Base-by-base conservation (phyloP, 345 rosid species). In the Chamaenerion angustifolium region DNA sequence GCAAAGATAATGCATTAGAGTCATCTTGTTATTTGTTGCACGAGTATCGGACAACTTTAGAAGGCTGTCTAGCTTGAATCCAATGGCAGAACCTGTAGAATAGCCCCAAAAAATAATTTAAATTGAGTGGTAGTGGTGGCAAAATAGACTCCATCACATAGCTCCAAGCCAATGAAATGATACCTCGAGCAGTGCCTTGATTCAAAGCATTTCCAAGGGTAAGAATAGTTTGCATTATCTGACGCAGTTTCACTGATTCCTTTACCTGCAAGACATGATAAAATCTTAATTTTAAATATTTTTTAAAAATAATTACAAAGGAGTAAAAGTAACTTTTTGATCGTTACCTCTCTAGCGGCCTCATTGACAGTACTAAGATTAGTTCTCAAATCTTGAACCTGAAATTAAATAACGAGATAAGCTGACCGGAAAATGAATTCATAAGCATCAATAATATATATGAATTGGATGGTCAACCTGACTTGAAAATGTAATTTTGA, bases 131-230 rank as follows among this genome's bases (percentile, higher is more conserved):
- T 10, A 49, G 16, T 13, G 0, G 35, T 11, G 16, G 45, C 11
- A 49, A 1, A 17, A 16, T 6, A 16, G 27, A 42, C 14, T 40
- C 40, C 18, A 10, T 42, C 14, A 12, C 1, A 47, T 23, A 13
- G 47, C 8, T 40, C 16, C 41, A 27, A 58, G 10, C 14, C 15
- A 54, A 56, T 25, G 51, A 40, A 18, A 27, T 56, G 23, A 47
- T 60, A 90, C 98, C 98, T 78, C 98, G 70, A 13, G 89, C 95
- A 27, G 98, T 90, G 67, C 98, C 98, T 55, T 92, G 98, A 72
- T 92, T 92, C 65, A 92, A 64, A 69, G 98, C 98, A 76, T 92
- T 92, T 58, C 98, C 98, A 54, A 92, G 55, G 55, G 96, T 87
- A 58, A 92, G 79, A 56, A 92, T 82, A 42, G 98, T 92, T 71